These are phyloP conservation scores for Populus ilicifolia DNA, from an alignment of 345 rosid species.

Conservation along the genomic window DNA sequence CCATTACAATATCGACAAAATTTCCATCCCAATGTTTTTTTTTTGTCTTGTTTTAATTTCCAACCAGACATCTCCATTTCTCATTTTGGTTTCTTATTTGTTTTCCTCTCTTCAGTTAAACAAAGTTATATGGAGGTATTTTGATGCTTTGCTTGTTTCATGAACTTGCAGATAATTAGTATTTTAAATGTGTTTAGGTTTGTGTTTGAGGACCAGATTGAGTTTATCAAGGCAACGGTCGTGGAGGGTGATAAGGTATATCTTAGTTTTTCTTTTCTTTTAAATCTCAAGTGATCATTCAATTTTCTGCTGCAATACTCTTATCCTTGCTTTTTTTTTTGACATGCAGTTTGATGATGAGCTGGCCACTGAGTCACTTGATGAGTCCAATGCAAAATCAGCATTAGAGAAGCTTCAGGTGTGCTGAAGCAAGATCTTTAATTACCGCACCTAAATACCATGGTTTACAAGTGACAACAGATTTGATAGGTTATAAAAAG, in stretches of 20 bases:
- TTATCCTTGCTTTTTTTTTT: neutral
- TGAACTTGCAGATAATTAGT: neutral
- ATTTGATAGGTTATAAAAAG: neutral
- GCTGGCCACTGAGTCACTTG: conserved; percentile 36
- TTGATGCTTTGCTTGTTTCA: neutral
- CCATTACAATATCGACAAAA: neutral
- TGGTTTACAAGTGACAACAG: neutral
- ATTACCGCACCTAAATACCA: neutral
- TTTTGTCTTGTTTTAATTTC: neutral
- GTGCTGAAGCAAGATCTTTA: neutral
- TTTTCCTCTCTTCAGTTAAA: neutral
- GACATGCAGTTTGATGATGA: conserved; percentile 48
- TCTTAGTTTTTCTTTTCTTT: neutral
- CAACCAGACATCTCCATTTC: neutral
- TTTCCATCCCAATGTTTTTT: neutral
- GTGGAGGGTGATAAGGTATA: conserved; percentile 82
- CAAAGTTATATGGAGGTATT: neutral
- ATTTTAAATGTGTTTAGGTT: conserved; percentile 37
- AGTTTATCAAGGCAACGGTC: conserved; percentile 75
- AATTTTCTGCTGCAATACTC: neutral
- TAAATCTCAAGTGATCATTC: conserved; percentile 2
- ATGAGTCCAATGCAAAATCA: conserved; percentile 48
- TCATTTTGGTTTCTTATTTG: conserved; percentile 1
- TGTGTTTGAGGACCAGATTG: conserved; percentile 96
- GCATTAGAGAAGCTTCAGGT: conserved; percentile 87